phyloP scores from a whole-genome alignment of 2,329 filamentous ascomycete genomes.

The Cadophora malorum region DNA sequence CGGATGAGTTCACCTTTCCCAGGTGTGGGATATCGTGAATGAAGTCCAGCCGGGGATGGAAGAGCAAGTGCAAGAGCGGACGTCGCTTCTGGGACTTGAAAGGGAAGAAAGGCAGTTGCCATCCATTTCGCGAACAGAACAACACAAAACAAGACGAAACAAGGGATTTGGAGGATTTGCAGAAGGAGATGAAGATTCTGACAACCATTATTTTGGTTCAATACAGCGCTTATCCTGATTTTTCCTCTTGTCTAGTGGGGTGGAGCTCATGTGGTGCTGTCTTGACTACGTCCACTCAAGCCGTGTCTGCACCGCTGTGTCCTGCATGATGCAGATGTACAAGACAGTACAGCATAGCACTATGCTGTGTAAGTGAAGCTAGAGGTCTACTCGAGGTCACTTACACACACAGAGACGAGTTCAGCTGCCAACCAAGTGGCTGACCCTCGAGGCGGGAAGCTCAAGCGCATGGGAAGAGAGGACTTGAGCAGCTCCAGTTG shows the following conservation, averaged over 20 bases:
- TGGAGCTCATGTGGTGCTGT: constrained; percentile 10
- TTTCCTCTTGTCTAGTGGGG: neutral
- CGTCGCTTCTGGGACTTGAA: neutral
- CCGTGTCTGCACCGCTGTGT: neutral
- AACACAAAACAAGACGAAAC: neutral
- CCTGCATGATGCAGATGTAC: neutral
- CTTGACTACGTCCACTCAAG: constrained; percentile 13
- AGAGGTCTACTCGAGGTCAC: neutral
- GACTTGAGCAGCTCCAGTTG: neutral
- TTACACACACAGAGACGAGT: neutral
- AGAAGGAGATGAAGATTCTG: neutral
- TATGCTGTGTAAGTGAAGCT: constrained; percentile 18
- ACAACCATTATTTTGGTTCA: neutral
- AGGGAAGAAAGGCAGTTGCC: neutral
- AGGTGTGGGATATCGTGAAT: neutral
- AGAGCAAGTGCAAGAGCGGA: neutral
- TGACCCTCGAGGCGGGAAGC: neutral
- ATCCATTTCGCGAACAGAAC: constrained; percentile 3
- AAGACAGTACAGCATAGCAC: neutral
- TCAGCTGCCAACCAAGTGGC: constrained; percentile 1
- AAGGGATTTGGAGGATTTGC: neutral
- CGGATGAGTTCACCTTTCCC: constrained; percentile 10
- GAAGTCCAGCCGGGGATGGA: neutral
- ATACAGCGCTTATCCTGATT: neutral
- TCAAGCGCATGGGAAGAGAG: neutral